Percentiles rank a stretch among this genome's conserved stretches.
Conservation (phyloP, 352 stramenopile species). For the Globisporangium paroecandrum region DNA sequence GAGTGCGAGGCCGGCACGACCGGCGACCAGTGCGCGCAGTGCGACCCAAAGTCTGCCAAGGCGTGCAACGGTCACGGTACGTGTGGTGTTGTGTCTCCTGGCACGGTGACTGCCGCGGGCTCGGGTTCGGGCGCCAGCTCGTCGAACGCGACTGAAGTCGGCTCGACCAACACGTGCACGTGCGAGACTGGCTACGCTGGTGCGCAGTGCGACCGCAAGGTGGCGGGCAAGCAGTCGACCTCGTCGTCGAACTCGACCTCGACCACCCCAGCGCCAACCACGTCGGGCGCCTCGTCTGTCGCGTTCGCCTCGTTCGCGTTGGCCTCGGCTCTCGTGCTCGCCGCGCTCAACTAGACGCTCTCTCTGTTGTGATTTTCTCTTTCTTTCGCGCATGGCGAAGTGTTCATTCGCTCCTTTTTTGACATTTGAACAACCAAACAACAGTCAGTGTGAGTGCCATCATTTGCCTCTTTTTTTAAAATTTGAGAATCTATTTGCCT, state of each 20-base stretch:
- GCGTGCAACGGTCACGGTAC: constrained; percentile 60
- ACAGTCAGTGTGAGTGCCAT: not conserved
- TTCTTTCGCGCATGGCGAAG: not conserved
- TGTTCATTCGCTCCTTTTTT: not conserved
- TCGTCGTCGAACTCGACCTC: constrained; percentile 15
- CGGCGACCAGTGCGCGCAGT: constrained; percentile 68
- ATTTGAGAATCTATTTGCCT: constrained; percentile 1
- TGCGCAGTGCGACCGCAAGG: constrained; percentile 55
- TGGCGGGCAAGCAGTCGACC: constrained; percentile 26
- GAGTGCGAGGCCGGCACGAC: constrained; percentile 59
- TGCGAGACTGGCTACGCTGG: constrained; percentile 60
- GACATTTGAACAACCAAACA: not conserved
- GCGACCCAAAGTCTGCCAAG: constrained; percentile 45
- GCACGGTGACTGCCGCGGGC: constrained; percentile 23
- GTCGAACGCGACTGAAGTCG: constrained; percentile 22
- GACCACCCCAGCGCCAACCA: constrained; percentile 11
- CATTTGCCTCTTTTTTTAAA: not conserved
- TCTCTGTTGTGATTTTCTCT: not conserved
- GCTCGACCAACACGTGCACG: constrained; percentile 44
- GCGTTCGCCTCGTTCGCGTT: constrained; percentile 23
- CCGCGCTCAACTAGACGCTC: constrained; percentile 40
- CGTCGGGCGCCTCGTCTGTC: constrained; percentile 24
- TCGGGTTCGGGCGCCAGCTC: constrained; percentile 20
- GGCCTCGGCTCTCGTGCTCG: constrained; percentile 27
- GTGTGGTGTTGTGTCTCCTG: constrained; percentile 29